Evolutionary conservation across 2,329 filamentous ascomycete genomes (phyloP), one percentile per base, ranked within the genome.

Genomic region (Sphaerulina vaccinii): DNA sequence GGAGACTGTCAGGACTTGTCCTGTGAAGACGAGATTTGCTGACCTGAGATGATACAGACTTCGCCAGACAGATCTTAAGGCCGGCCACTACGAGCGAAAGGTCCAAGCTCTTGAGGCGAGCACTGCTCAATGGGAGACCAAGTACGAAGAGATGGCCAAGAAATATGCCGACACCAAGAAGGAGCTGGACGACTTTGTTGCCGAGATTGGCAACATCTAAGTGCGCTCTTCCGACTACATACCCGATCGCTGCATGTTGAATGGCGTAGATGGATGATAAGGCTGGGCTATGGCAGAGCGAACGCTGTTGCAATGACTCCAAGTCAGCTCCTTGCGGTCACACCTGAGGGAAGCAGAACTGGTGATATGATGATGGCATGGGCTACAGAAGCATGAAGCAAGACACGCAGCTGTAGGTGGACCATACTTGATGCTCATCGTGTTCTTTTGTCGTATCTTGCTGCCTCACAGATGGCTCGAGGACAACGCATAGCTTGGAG

Each of bases 71-170:
- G 93, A 99, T 73, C 90, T 97, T 78, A 97, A 97, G 82, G 91
- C 92, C 69, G 93, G 92, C 68, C 92, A 99, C 80, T 97, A 92
- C 76, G 93, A 99, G 80, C 93, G 93, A 77, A 97, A 97, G 82
- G 93, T 97, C 65, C 90, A 96, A 76, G 92, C 93, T 67, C 85
- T 96, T 69, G 93, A 99, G 79, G 80, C 83, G 69, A 84, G 91
- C 72, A 87, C 89, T 68, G 90, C 96, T 75, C 84, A 91, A 75
- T 96, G 91, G 91, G 93, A 97, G 80, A 72, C 81, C 75, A 97
- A 99, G 81, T 97, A 95, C 78, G 93, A 97, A 78, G 92, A 97
- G 74, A 95, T 96, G 87, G 75, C 86, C 66, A 87, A 91, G 84
- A 95, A 96, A 79, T 87, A 95, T 80, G 76, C 78, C 62, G 73